A percentile compares a stretch with the other conserved stretches of the same genome.
These are phyloP conservation scores for Debaryomycetaceae sp. DNA, from an alignment of 1,139 yeast genomes.

Conservation along the genomic window DNA sequence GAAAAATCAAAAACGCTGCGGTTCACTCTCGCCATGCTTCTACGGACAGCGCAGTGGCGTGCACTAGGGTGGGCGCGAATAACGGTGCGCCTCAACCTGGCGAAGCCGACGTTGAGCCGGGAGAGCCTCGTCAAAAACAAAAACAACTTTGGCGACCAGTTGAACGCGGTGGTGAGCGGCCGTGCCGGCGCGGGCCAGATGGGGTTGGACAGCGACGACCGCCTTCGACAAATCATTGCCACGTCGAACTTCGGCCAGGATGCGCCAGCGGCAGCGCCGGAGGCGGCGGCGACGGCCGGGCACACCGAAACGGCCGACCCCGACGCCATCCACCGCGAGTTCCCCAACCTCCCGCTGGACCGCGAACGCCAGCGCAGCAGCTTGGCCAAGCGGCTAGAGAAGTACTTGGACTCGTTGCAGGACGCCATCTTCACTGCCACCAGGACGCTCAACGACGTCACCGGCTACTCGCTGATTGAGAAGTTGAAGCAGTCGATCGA, in stretches of 20 bases:
- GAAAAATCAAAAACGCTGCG: no score
- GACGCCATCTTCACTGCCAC: conserved; percentile 68
- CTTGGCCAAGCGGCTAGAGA: conserved; percentile 35
- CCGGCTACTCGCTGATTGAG: conserved; percentile 87
- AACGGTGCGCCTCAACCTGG: conserved; percentile 1
- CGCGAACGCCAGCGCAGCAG: conserved; percentile 19
- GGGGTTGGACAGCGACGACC: conserved; percentile 3
- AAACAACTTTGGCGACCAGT: conserved; percentile 5
- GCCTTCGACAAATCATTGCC: conserved; percentile 15
- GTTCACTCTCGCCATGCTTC: neutral
- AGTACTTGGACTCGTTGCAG: conserved; percentile 60
- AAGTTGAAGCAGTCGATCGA: conserved; percentile 61
- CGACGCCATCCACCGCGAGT: conserved; percentile 18
- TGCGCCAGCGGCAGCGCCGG: conserved; percentile 1
- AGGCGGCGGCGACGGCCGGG: neutral
- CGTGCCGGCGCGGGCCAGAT: conserved; percentile 2
- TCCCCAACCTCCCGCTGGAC: conserved; percentile 29
- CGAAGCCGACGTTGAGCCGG: conserved; percentile 1
- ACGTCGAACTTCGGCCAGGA: conserved; percentile 19
- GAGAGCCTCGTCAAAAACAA: conserved; percentile 4
- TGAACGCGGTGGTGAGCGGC: conserved; percentile 3
- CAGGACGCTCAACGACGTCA: conserved; percentile 76
- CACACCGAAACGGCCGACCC: neutral
- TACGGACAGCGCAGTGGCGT: neutral
- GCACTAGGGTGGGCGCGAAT: neutral